Conservation (phyloP, 2,329 filamentous ascomycete genomes). For the Colletotrichum simmondsii region DNA sequence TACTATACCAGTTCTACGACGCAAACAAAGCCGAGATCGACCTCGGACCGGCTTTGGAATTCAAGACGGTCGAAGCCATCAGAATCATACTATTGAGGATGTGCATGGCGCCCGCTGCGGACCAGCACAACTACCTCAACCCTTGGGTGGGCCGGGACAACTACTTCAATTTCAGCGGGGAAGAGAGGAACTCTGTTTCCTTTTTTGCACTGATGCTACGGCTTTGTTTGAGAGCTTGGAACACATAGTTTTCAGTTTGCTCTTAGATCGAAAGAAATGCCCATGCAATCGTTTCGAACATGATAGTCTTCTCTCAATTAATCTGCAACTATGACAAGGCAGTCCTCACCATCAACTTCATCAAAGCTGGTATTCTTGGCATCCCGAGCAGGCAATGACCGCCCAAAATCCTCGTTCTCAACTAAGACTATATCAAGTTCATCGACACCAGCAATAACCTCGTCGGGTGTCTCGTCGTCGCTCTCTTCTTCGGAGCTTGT, state of each 20-base stretch:
- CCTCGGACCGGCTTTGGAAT: not conserved
- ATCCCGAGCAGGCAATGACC: not conserved
- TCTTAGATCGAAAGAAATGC: not conserved
- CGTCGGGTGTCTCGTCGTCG: not conserved
- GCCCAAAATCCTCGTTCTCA: constrained; percentile 5
- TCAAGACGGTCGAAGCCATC: not conserved
- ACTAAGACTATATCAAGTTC: constrained; percentile 4
- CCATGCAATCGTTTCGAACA: not conserved
- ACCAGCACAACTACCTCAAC: not conserved
- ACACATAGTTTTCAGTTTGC: not conserved
- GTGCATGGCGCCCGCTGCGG: not conserved
- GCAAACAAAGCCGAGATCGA: not conserved
- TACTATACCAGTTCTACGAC: constrained; percentile 11
- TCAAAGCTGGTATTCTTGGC: not conserved
- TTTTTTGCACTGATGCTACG: not conserved
- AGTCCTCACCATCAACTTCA: not conserved
- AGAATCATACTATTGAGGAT: constrained; percentile 2
- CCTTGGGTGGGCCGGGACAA: constrained; percentile 2
- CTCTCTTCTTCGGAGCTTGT: not conserved
- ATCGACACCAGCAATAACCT: not conserved
- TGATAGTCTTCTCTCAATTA: not conserved
- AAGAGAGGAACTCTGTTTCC: not conserved
- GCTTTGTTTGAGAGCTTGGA: not conserved
- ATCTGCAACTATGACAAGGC: not conserved
- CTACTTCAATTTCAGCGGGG: constrained; percentile 1